Base-by-base conservation (phyloP, 805 yeast genomes). In the Candida pseudofarinosa region DNA sequence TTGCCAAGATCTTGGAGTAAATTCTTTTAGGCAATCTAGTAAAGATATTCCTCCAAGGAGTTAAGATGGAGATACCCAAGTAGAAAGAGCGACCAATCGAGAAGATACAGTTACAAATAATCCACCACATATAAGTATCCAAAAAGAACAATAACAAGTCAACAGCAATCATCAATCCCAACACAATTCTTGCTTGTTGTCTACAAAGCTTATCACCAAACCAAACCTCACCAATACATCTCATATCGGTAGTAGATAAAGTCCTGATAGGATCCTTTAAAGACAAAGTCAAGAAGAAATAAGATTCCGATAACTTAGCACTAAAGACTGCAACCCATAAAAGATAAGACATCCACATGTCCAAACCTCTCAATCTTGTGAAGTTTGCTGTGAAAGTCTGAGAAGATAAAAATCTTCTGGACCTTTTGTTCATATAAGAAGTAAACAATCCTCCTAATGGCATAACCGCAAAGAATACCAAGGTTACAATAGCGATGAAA, bases 11-110 rank as follows among this genome's bases (percentile, higher is more conserved):
- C 80, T 93, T 93, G 43, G 97, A 88, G 77, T 93, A 95, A 54
- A 93, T 88, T 82, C 99, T 88, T 83, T 93, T 93, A 64, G 99
- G 99, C 64, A 93, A 75, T 70, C 99, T 84, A 42, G 97, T 83
- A 77, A 91, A 93, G 56, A 93, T 90, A 67, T 95, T 93, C 81
- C 98, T 88, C 99, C 99, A 93, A 49, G 99, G 99, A 34, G 99
- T 93, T 76, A 90, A 81, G 53, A 93, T 91, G 37, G 99, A 93
- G 58, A 93, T 90, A 85, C 99, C 99, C 68, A 95, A 79, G 77
- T 91, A 93, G 79, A 93, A 93, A 13, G 99, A 93, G 65, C 96
- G 88, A 56, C 96, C 97, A 59, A 93, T 88, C 48, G 98, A 91
- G 81, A 88, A 90, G 54, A 88, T 79, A 69, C 96, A 85, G 80